These are phyloP conservation scores for Pseudocercospora cruenta DNA, from an alignment of 2,329 filamentous ascomycete species.

Conservation along the genomic window DNA sequence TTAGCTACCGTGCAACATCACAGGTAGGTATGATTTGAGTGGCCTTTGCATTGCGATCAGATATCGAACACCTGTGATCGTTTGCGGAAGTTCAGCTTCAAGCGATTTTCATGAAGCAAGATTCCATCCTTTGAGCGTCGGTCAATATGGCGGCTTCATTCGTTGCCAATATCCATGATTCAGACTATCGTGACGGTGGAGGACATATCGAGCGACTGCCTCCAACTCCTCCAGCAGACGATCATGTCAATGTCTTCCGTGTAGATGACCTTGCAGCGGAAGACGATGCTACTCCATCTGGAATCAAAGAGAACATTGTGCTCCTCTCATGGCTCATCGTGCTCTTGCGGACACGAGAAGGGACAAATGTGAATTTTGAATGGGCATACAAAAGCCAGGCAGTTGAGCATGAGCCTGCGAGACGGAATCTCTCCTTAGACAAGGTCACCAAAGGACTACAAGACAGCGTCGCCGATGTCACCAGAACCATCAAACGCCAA, in stretches of 20 bases:
- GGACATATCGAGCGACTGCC: background rate
- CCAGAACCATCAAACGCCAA: background rate
- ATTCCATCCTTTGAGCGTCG: background rate
- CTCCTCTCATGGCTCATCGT: constrained; percentile 5
- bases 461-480: background rate
- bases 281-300: background rate
- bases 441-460: constrained; percentile 1
- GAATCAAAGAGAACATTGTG: background rate
- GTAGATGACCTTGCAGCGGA: background rate
- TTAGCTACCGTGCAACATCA: background rate
- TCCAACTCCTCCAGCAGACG: background rate
- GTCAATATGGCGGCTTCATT: background rate
- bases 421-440: background rate
- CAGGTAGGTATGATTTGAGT: background rate
- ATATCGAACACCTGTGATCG: background rate
- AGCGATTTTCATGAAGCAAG: background rate
- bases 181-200: background rate
- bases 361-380: background rate
- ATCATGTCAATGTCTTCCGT: background rate
- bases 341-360: constrained; percentile 2
- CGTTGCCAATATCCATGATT: background rate
- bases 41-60: background rate
- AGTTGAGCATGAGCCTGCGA: background rate
- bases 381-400: background rate
- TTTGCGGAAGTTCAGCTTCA: background rate